These are phyloP conservation scores for Aspergillus transmontanensis DNA, from an alignment of 2,329 filamentous ascomycete genomes.

Conservation along the genomic window DNA sequence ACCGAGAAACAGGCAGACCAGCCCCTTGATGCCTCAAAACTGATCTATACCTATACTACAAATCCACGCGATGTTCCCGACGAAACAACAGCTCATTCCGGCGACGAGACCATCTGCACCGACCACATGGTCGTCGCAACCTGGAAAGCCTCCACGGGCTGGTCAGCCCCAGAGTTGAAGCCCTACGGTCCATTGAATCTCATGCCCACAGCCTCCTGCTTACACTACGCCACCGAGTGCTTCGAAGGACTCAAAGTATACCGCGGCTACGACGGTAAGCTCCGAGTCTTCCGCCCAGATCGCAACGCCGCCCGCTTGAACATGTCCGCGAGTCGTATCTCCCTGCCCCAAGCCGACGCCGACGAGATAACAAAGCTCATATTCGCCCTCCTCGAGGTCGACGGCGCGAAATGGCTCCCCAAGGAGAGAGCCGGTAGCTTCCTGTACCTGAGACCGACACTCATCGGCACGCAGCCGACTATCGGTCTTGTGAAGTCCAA, in stretches of 20 bases:
- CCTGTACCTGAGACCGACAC: constrained; percentile 79
- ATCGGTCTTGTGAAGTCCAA: constrained; percentile 63
- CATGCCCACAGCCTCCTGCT: constrained; percentile 72
- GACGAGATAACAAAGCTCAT: constrained; percentile 71
- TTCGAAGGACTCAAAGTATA: constrained; percentile 78
- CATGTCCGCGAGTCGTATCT: constrained; percentile 60
- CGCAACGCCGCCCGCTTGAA: constrained; percentile 66
- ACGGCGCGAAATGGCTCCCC: constrained; percentile 29
- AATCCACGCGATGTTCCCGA: background rate
- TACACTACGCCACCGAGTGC: constrained; percentile 84
- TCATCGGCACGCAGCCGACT: constrained; percentile 77
- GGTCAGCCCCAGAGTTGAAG: constrained; percentile 68
- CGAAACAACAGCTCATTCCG: background rate
- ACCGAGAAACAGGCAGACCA: background rate
- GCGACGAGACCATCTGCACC: constrained; percentile 49
- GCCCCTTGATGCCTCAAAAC: background rate
- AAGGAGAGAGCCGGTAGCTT: constrained; percentile 44
- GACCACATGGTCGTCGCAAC: constrained; percentile 79
- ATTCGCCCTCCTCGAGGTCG: constrained; percentile 52
- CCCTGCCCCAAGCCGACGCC: constrained; percentile 71
- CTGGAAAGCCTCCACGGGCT: constrained; percentile 67
- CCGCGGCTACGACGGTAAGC: constrained; percentile 65
- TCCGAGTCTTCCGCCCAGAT: constrained; percentile 71
- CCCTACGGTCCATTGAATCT: constrained; percentile 73
- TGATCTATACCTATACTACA: background rate